Percentiles rank a stretch among this genome's conserved stretches.
These are phyloP conservation scores for Ceratorhiza oryzae-sativae DNA, from an alignment of 1,284 basidiomycete species.

Conservation along the genomic window DNA sequence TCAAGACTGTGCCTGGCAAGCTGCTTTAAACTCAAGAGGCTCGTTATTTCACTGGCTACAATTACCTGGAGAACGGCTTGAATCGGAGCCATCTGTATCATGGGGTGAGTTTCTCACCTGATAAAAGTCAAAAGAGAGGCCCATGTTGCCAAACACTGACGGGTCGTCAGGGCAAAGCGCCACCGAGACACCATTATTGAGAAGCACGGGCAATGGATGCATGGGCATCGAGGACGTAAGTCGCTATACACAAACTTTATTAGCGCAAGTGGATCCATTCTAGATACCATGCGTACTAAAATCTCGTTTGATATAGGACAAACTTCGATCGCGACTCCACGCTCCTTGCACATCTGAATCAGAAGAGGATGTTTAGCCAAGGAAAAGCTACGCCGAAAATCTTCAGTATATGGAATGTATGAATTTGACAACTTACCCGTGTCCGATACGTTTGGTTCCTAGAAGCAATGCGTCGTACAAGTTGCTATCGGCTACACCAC, in stretches of 20 bases:
- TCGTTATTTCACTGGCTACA: constrained; percentile 43
- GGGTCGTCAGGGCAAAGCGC: constrained; percentile 49
- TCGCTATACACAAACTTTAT: constrained; percentile 30
- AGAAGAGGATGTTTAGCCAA: constrained; percentile 49
- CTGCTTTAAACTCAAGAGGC: constrained; percentile 63
- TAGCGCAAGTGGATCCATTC: background rate
- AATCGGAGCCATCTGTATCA: background rate
- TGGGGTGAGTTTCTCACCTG: constrained; percentile 40
- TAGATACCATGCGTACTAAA: background rate
- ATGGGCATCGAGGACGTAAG: constrained; percentile 44
- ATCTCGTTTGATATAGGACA: constrained; percentile 43
- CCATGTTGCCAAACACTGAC: constrained; percentile 49
- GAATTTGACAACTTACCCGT: constrained; percentile 51
- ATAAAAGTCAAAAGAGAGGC: constrained; percentile 45
- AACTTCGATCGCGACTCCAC: constrained; percentile 48
- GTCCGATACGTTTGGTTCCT: constrained; percentile 51
- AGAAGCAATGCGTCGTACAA: constrained; percentile 50
- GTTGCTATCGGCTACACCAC: constrained; percentile 65
- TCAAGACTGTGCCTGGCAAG: constrained; percentile 70
- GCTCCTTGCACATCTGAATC: constrained; percentile 48
- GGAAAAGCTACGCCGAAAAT: constrained; percentile 43
- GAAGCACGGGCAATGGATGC: constrained; percentile 46
- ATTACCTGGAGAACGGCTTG: constrained; percentile 33
- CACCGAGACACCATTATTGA: constrained; percentile 47
- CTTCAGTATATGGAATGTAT: background rate